These are phyloP conservation scores for Botrytis hyacinthi DNA, from an alignment of 2,329 filamentous ascomycete species.

Conservation along the genomic window DNA sequence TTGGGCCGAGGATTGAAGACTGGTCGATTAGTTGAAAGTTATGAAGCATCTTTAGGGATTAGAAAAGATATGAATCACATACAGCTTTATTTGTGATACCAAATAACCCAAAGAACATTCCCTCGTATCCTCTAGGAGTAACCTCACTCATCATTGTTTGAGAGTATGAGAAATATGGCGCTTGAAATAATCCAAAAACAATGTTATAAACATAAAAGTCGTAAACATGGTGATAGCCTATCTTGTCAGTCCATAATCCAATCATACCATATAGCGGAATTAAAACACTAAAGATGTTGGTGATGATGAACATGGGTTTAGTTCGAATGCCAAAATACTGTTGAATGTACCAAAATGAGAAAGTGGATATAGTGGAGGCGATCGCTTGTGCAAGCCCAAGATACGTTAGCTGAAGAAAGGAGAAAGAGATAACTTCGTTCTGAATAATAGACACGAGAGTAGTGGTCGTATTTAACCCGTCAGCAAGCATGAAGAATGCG, in stretches of 20 bases:
- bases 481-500: conserved; percentile 44
- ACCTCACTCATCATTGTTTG: conserved; percentile 47
- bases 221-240: conserved; percentile 42
- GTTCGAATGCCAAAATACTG: conserved; percentile 43
- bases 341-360: conserved; percentile 46
- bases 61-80: conserved; percentile 24
- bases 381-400: conserved; percentile 43
- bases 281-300: conserved; percentile 43
- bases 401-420: conserved; percentile 44
- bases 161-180: conserved; percentile 45
- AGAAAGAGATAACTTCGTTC: conserved; percentile 43
- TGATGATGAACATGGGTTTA: conserved; percentile 45
- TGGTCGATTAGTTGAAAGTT: conserved; percentile 22
- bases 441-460: conserved; percentile 43
- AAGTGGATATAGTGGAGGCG: conserved; percentile 42
- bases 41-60: not conserved
- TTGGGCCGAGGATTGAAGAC: conserved; percentile 46
- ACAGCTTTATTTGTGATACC: conserved; percentile 46
- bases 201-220: conserved; percentile 47
- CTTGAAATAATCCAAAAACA: conserved; percentile 44
- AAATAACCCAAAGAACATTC: conserved; percentile 46
- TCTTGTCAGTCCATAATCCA: conserved; percentile 41
- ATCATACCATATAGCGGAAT: conserved; percentile 46
- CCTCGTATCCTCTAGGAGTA: conserved; percentile 44
- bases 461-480: conserved; percentile 44